Percentiles rank a stretch among this genome's conserved stretches.
phyloP scores from a whole-genome alignment of 106 monocot species.

The Phalaenopsis aphrodite region DNA sequence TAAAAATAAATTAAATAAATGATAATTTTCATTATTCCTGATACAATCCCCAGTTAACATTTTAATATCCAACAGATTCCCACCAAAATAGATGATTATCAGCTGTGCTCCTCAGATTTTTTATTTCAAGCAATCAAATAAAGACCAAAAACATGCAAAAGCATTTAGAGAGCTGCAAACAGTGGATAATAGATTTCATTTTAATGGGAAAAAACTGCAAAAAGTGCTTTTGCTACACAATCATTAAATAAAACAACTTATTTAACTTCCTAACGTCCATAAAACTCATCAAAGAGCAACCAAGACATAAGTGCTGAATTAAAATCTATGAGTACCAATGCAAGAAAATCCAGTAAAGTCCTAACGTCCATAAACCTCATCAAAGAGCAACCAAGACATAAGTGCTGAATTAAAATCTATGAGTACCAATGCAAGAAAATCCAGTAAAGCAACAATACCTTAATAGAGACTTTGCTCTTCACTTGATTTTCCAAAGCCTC shows the following conservation, averaged over 20 bases:
- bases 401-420: not conserved
- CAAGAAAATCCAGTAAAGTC: not conserved
- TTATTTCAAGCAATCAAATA: not conserved
- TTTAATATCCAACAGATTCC: not conserved
- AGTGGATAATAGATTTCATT: not conserved
- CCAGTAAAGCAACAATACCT: constrained; percentile 34
- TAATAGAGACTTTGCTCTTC: constrained; percentile 88
- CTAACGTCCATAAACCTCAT: not conserved
- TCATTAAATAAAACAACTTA: not conserved
- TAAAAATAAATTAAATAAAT: not conserved
- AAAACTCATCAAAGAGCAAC: not conserved
- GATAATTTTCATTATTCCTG: not conserved
- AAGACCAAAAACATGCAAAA: not conserved
- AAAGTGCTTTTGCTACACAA: not conserved
- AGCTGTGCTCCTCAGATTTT: not conserved
- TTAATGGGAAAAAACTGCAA: not conserved
- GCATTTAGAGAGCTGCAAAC: not conserved
- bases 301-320: not conserved
- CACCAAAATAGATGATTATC: not conserved
- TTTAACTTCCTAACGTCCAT: not conserved
- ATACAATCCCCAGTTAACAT: not conserved
- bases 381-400: not conserved
- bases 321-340: not conserved
- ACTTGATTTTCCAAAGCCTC: constrained; percentile 85
- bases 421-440: constrained; percentile 4